Percentiles rank a stretch among this genome's conserved stretches.
These are phyloP conservation scores for Artomyces pyxidatus DNA, from an alignment of 768 basidiomycete genomes.

Conservation along the genomic window DNA sequence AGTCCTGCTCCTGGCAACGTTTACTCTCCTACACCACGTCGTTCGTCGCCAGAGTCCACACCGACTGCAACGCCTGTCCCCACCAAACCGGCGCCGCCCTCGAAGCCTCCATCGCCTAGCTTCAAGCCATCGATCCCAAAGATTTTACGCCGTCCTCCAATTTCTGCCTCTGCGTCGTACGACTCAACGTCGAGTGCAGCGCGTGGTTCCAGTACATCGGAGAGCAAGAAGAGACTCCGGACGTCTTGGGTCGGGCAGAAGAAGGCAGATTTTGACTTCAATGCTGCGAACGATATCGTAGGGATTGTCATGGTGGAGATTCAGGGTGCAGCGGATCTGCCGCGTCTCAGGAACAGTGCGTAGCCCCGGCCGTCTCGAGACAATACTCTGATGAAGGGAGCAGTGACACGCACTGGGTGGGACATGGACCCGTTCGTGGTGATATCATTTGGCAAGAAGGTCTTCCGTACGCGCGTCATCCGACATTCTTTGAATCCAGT, in stretches of 20 bases:
- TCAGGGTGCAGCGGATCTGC: constrained; percentile 73
- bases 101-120: constrained; percentile 19
- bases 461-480: constrained; percentile 87
- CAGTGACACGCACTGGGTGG: constrained; percentile 81
- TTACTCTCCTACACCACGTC: constrained; percentile 10
- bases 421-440: constrained; percentile 99
- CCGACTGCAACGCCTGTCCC: constrained; percentile 15
- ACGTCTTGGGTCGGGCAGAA: constrained; percentile 31
- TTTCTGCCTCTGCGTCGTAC: constrained; percentile 24
- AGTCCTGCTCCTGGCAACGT: constrained; percentile 15
- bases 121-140: constrained; percentile 25
- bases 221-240: constrained; percentile 31
- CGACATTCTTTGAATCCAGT: constrained; percentile 78
- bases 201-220: constrained; percentile 5
- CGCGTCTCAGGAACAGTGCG: constrained; percentile 80
- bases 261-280: constrained; percentile 48
- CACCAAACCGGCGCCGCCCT: constrained; percentile 19
- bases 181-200: constrained; percentile 13
- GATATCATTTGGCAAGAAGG: constrained; percentile 93
- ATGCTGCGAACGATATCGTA: constrained; percentile 70
- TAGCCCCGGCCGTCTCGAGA: constrained; percentile 13
- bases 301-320: constrained; percentile 97
- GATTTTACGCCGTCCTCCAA: constrained; percentile 27
- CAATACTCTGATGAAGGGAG: not conserved
- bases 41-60: constrained; percentile 15